These are phyloP conservation scores for Scedosporium dehoogii DNA, from an alignment of 2,329 filamentous ascomycete species.

Conservation along the genomic window DNA sequence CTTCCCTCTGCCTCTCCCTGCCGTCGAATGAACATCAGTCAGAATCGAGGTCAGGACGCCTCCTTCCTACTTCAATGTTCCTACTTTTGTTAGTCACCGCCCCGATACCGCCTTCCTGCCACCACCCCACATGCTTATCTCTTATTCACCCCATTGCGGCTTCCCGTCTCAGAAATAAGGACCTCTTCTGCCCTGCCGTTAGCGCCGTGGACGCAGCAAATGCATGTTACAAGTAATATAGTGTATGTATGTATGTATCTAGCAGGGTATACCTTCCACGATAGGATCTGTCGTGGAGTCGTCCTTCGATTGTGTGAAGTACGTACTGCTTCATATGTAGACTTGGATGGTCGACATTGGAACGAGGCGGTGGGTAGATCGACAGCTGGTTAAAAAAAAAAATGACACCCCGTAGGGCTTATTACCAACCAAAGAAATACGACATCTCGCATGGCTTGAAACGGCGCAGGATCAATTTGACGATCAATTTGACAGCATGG, in stretches of 20 bases:
- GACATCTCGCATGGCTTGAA: slow-evolving; percentile 1
- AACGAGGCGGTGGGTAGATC: neutral
- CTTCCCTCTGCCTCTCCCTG: too few species aligned
- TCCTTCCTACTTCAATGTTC: too few species aligned
- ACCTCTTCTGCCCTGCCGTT: neutral
- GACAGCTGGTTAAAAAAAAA: neutral
- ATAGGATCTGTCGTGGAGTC: neutral
- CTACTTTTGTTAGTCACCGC: too few species aligned
- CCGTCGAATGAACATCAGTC: too few species aligned
- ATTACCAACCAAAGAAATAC: neutral
- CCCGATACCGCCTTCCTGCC: too few species aligned
- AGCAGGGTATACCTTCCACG: neutral
- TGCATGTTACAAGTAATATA: neutral
- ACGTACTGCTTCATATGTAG: too few species aligned
- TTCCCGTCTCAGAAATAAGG: neutral
- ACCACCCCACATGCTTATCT: too few species aligned
- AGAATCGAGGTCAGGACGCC: too few species aligned
- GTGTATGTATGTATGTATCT: too few species aligned
- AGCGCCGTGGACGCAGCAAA: neutral
- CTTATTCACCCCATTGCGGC: too few species aligned
- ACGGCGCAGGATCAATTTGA: neutral
- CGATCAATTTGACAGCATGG: neutral
- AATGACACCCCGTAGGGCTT: slow-evolving; percentile 1
- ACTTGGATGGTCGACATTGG: too few species aligned
- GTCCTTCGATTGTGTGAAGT: too few species aligned